Evolutionary conservation across 2,329 filamentous ascomycete genomes (phyloP).

Genomic region (Alternaria tenuissima): DNA sequence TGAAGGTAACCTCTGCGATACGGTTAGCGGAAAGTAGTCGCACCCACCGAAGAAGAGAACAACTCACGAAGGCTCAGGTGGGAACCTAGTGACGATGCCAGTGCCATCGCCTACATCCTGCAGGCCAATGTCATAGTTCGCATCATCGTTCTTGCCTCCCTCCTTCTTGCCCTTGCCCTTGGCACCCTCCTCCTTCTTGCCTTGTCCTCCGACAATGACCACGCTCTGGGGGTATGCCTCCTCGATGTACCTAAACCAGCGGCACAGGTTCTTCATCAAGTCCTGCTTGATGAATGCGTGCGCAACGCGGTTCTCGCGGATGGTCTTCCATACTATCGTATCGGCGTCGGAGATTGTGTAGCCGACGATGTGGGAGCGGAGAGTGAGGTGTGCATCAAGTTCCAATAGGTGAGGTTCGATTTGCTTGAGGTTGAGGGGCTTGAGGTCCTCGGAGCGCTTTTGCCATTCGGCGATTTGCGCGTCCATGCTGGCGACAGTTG

Average conservation of each 20-base stretch:
- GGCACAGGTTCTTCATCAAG: slow-evolving; percentile 75
- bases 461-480: slow-evolving; percentile 63
- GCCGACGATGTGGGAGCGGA: slow-evolving; percentile 85
- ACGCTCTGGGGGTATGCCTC: slow-evolving; percentile 80
- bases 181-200: slow-evolving; percentile 59
- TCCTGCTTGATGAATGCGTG: slow-evolving; percentile 82
- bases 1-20: slow-evolving; percentile 76
- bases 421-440: slow-evolving; percentile 78
- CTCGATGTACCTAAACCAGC: slow-evolving; percentile 91
- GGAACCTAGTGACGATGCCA: slow-evolving; percentile 87
- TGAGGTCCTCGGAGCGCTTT: slow-evolving; percentile 60
- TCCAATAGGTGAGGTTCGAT: slow-evolving; percentile 77
- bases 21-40: slow-evolving; percentile 11
- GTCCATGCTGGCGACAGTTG: slow-evolving; percentile 35
- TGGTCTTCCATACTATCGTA: slow-evolving; percentile 80
- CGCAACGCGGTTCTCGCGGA: slow-evolving; percentile 85
- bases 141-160: slow-evolving; percentile 74
- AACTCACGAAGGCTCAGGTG: slow-evolving; percentile 86
- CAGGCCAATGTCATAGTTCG: slow-evolving; percentile 87
- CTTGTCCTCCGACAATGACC: slow-evolving; percentile 63
- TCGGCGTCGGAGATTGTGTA: slow-evolving; percentile 81
- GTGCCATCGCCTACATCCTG: slow-evolving; percentile 78
- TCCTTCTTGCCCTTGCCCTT: slow-evolving; percentile 72
- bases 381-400: slow-evolving; percentile 85
- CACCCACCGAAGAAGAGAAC: background rate